Evolutionary conservation across 2,329 filamentous ascomycete genomes (phyloP).

Genomic region (Talaromyces pinophilus): DNA sequence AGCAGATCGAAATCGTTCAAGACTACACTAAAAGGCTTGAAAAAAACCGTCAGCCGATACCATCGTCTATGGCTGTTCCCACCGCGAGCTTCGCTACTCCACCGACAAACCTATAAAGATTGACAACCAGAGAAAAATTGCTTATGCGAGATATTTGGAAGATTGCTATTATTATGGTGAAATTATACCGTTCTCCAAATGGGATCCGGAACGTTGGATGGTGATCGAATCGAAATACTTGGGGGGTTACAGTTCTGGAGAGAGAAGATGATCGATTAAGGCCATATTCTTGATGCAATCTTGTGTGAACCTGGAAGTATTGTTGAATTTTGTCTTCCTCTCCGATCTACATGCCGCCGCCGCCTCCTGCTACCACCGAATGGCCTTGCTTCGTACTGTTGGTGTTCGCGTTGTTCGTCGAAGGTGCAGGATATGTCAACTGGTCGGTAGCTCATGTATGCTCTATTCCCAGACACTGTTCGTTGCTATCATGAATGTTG

Average conservation of each 20-base stretch:
- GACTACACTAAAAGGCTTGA: not conserved
- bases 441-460: no score
- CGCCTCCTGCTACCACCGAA: no score
- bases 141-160: not conserved
- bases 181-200: not conserved
- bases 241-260: not conserved
- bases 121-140: not conserved
- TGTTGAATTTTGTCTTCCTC: no score
- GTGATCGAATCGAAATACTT: not conserved
- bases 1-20: not conserved
- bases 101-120: not conserved
- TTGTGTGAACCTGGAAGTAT: no score
- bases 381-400: no score
- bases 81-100: not conserved
- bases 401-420: no score
- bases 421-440: no score
- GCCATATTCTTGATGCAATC: no score
- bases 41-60: not conserved
- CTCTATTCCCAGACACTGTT: no score
- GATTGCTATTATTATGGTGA: not conserved
- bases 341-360: no score
- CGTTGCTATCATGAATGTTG: no score
- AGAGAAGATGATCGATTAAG: not conserved
- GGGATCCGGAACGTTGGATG: not conserved
- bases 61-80: not conserved